Evolutionary conservation across 352 stramenopile genomes (phyloP).

Genomic region (Globisporangium nagaii): DNA sequence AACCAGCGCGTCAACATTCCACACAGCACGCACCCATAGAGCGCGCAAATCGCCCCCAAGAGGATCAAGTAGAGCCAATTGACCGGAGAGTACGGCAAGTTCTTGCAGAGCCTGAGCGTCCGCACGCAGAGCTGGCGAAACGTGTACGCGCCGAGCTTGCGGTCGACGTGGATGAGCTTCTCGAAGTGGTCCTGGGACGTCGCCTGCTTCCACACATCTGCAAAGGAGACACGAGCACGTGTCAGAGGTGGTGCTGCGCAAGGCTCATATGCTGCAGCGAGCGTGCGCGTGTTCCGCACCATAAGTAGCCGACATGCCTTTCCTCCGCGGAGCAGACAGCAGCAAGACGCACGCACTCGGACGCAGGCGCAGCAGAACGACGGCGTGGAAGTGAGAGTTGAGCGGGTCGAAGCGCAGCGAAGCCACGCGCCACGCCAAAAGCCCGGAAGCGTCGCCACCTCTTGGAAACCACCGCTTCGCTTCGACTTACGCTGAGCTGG

Average conservation of each 20-base stretch:
- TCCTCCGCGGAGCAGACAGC: background rate
- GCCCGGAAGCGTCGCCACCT: background rate
- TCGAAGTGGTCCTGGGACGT: slow-evolving; percentile 66
- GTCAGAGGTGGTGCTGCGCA: no score
- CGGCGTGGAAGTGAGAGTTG: background rate
- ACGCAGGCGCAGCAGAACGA: background rate
- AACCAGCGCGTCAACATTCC: background rate
- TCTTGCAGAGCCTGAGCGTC: slow-evolving; percentile 61
- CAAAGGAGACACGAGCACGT: background rate
- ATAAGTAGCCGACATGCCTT: slow-evolving; percentile 17
- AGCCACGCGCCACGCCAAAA: background rate
- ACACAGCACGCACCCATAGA: slow-evolving; percentile 45
- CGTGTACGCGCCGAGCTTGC: slow-evolving; percentile 38
- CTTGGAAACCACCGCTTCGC: background rate
- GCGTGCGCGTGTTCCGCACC: slow-evolving; percentile 8
- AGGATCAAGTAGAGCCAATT: slow-evolving; percentile 76
- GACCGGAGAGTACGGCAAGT: slow-evolving; percentile 75
- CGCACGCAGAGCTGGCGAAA: slow-evolving; percentile 51
- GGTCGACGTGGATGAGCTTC: slow-evolving; percentile 42
- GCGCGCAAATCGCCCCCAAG: slow-evolving; percentile 45
- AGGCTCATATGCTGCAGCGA: no score
- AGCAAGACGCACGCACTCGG: background rate
- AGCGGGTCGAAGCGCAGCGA: background rate
- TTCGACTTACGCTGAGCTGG: no score
- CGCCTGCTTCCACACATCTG: slow-evolving; percentile 69